Conservation (phyloP, 2,329 filamentous ascomycete genomes). For the Dactylellina parvicollis region DNA sequence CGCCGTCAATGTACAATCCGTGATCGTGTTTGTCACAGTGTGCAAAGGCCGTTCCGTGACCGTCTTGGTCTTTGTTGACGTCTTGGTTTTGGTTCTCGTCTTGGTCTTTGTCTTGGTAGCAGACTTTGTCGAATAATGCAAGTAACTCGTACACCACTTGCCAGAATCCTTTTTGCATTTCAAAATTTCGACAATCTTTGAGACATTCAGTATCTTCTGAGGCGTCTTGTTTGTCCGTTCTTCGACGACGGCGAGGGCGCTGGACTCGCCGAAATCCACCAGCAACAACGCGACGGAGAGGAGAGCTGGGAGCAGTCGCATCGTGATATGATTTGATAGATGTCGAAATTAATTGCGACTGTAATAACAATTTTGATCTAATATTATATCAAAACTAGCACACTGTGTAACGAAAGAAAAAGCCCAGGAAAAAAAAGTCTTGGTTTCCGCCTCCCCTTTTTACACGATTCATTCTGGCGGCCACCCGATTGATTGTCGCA, state of each 20-base stretch:
- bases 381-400: no score
- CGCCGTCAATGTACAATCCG: slow-evolving; percentile 16
- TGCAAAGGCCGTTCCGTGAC: neutral
- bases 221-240: slow-evolving; percentile 1
- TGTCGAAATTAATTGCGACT: no score
- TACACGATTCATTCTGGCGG: no score
- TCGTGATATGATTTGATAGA: neutral
- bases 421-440: no score
- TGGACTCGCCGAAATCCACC: neutral
- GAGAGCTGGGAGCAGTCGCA: slow-evolving; percentile 11
- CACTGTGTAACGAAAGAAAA: no score
- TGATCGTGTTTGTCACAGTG: neutral
- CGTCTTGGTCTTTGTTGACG: neutral
- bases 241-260: neutral
- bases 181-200: slow-evolving; percentile 19
- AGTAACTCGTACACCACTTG: slow-evolving; percentile 15
- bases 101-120: slow-evolving; percentile 12
- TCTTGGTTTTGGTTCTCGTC: slow-evolving; percentile 9
- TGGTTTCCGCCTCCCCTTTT: no score
- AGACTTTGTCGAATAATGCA: slow-evolving; percentile 20
- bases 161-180: slow-evolving; percentile 16
- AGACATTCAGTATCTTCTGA: slow-evolving; percentile 10
- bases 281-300: neutral
- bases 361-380: no score
- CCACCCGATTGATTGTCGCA: no score